Conservation (phyloP, 2,329 filamentous ascomycete species). For the Hypomyces perniciosus region DNA sequence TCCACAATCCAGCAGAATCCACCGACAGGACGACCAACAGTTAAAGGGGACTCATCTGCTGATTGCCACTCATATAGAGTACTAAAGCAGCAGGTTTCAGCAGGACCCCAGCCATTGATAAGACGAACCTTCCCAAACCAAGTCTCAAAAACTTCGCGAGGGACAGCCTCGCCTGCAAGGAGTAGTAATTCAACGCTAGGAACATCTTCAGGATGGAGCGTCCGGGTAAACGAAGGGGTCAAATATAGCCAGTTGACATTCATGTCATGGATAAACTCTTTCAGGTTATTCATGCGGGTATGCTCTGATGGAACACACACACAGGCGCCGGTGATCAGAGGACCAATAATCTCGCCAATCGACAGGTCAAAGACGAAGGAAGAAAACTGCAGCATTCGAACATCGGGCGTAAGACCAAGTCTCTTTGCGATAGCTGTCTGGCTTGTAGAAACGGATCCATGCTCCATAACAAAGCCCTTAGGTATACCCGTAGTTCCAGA, state of each 20-base stretch:
- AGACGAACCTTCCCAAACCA: too few relatives aligned
- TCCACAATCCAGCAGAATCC: conserved; percentile 9
- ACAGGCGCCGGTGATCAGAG: conserved; percentile 8
- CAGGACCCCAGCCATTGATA: too few relatives aligned
- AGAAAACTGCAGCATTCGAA: not conserved
- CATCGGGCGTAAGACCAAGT: not conserved
- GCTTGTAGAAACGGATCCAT: not conserved
- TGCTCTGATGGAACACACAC: conserved; percentile 14
- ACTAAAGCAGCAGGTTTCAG: too few relatives aligned
- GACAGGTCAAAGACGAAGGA: not conserved
- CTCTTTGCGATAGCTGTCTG: not conserved
- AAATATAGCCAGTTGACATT: conserved; percentile 4
- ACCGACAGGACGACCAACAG: conserved; percentile 7
- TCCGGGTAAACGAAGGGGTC: conserved; percentile 11
- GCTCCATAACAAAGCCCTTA: conserved; percentile 13
- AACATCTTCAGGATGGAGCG: not conserved
- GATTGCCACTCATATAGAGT: not conserved
- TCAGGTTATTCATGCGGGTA: conserved; percentile 11
- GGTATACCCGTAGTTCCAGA: conserved; percentile 15
- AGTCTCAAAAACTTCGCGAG: not conserved
- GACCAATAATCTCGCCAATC: not conserved
- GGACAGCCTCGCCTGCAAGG: not conserved
- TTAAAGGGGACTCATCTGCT: conserved; percentile 1
- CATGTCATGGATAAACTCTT: conserved; percentile 1
- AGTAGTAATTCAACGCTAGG: not conserved